A percentile compares a stretch with the other conserved stretches of the same genome.
Evolutionary conservation across 2,329 filamentous ascomycete genomes (phyloP).

Genomic region (Aspergillus quadrilineatus): DNA sequence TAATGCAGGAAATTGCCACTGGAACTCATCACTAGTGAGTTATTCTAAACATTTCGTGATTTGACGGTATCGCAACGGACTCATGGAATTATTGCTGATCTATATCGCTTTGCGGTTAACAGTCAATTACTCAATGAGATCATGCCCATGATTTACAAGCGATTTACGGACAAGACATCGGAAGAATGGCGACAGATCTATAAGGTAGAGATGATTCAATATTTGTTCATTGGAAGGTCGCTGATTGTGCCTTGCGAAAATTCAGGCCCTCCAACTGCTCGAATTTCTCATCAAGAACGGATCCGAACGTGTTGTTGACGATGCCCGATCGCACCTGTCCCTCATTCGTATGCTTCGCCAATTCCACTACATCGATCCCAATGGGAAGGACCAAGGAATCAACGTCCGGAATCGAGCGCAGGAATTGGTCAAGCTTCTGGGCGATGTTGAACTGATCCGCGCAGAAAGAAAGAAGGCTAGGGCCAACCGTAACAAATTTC

Average conservation of each 20-base stretch:
- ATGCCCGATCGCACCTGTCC: constrained; percentile 90
- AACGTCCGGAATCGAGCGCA: constrained; percentile 97
- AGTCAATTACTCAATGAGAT: constrained; percentile 98
- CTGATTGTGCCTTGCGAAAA: background rate
- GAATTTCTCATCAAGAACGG: constrained; percentile 98
- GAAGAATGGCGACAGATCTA: constrained; percentile 99
- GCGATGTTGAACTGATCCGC: constrained; percentile 62
- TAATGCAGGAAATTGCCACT: constrained; percentile 98
- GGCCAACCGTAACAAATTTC: constrained; percentile 88
- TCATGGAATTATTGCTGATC: constrained; percentile 15
- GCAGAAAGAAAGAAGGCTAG: constrained; percentile 81
- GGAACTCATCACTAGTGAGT: constrained; percentile 96
- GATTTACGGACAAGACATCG: constrained; percentile 96
- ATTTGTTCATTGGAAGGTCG: background rate
- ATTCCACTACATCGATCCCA: constrained; percentile 93
- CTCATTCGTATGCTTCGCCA: constrained; percentile 97
- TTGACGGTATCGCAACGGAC: constrained; percentile 8
- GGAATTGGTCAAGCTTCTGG: constrained; percentile 88
- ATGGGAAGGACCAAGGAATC: constrained; percentile 97
- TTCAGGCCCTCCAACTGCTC: constrained; percentile 76
- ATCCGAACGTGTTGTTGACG: constrained; percentile 94
- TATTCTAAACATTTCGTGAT: background rate
- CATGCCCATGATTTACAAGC: constrained; percentile 99
- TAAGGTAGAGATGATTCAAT: constrained; percentile 60
- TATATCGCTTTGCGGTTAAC: constrained; percentile 16